Conservation (phyloP, 495 filamentous ascomycete genomes). For the Hypoxylon lienhwacheense region DNA sequence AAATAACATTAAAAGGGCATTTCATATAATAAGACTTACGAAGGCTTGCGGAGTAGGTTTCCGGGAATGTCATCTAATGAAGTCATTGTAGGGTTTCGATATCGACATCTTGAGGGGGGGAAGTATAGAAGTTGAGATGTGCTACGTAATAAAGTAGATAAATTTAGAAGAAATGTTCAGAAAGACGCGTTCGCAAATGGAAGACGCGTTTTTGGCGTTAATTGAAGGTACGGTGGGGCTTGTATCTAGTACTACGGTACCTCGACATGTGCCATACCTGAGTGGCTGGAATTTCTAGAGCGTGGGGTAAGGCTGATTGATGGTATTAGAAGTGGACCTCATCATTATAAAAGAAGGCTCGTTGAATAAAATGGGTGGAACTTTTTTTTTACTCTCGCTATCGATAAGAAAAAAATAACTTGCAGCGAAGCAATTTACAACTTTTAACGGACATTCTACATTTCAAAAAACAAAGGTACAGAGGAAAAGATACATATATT, state of each 20-base stretch:
- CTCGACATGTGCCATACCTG: background rate
- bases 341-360: background rate
- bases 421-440: background rate
- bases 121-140: no score
- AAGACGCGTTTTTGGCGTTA: conserved; percentile 39
- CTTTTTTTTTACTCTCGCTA: conserved; percentile 12
- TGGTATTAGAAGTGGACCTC: no score
- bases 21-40: conserved; percentile 41
- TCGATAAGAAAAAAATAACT: conserved; percentile 35
- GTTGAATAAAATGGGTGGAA: background rate
- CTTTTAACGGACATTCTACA: background rate
- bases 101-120: conserved; percentile 6
- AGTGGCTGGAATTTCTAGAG: conserved; percentile 17
- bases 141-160: no score
- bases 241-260: background rate
- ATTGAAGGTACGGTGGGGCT: conserved; percentile 36
- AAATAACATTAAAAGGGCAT: background rate
- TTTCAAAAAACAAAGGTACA: background rate
- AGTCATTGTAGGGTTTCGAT: conserved; percentile 19
- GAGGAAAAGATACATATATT: no score
- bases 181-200: conserved; percentile 33
- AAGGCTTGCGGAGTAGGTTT: conserved; percentile 44
- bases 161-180: background rate
- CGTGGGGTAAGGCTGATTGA: conserved; percentile 33
- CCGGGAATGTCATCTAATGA: conserved; percentile 36